Percentiles rank a stretch among this genome's conserved stretches.
Conservation (phyloP, 441 rosid species). For the Pelargonium fulgidum region DNA sequence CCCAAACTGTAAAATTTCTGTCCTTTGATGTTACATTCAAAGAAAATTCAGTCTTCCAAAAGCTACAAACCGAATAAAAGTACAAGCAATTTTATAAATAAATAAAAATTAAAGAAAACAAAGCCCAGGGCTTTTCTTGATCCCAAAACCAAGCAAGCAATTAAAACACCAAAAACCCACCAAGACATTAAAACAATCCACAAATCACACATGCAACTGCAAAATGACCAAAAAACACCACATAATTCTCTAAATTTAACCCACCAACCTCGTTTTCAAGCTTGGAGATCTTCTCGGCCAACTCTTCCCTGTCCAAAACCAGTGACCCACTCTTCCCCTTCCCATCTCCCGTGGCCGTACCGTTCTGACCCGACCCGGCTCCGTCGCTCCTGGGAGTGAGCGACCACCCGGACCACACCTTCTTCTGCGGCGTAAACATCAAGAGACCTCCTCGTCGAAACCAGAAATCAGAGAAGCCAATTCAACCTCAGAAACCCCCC, state of each 20-base stretch:
- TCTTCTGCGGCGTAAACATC: slow-evolving; percentile 81
- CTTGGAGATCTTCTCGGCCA: slow-evolving; percentile 42
- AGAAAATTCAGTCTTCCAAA: neutral
- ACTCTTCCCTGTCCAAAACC: slow-evolving; percentile 24
- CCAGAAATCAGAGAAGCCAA: slow-evolving; percentile 30
- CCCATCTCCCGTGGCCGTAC: slow-evolving; percentile 22
- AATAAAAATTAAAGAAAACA: neutral
- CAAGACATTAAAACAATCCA: slow-evolving; percentile 2
- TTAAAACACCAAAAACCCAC: slow-evolving; percentile 10
- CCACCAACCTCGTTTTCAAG: slow-evolving; percentile 72
- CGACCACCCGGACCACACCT: slow-evolving; percentile 62
- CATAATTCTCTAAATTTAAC: neutral
- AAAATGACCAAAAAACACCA: neutral
- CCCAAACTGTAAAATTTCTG: neutral
- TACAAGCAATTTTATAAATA: neutral
- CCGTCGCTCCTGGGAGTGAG: slow-evolving; percentile 37
- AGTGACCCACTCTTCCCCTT: slow-evolving; percentile 2
- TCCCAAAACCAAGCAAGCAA: slow-evolving; percentile 7
- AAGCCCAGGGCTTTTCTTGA: neutral
- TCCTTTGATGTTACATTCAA: neutral
- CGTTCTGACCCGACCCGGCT: slow-evolving; percentile 38
- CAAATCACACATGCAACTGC: neutral
- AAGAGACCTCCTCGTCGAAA: slow-evolving; percentile 18
- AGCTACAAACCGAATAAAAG: neutral
- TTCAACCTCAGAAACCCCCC: slow-evolving; percentile 28